phyloP scores from a whole-genome alignment of 257 asterid genomes.

The Verbascum thapsus region DNA sequence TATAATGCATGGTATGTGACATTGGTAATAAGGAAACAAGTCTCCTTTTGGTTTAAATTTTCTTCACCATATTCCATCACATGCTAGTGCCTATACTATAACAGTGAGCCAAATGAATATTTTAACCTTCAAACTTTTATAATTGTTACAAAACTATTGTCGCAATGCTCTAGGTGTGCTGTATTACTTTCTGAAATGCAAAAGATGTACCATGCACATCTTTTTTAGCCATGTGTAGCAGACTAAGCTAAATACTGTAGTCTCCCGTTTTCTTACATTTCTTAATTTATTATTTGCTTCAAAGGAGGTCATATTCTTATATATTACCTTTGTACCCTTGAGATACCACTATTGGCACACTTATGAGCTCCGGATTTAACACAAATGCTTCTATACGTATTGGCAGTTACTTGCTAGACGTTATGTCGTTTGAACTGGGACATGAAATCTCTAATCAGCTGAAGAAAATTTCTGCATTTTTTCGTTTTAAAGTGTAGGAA shows the following conservation, averaged over 20 bases:
- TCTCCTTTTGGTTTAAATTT: too few relatives aligned
- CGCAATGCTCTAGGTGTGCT: too few relatives aligned
- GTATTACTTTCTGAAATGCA: too few relatives aligned
- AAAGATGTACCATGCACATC: too few relatives aligned
- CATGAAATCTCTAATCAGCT: not conserved
- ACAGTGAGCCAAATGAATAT: too few relatives aligned
- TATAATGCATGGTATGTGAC: too few relatives aligned
- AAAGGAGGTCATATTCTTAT: not conserved
- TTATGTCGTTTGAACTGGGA: not conserved
- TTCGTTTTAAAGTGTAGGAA: slow-evolving; percentile 3
- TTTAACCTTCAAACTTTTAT: too few relatives aligned
- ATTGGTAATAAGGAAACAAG: too few relatives aligned
- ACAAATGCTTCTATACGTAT: not conserved
- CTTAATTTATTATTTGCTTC: not conserved
- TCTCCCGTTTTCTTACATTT: not conserved
- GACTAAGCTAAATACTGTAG: not conserved
- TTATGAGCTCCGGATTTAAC: not conserved
- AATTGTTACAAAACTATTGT: too few relatives aligned
- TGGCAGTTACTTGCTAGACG: not conserved
- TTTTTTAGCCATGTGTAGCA: too few relatives aligned
- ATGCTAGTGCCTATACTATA: too few relatives aligned
- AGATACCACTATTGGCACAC: not conserved
- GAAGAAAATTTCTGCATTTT: not conserved
- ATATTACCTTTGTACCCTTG: not conserved
- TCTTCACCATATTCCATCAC: too few relatives aligned